Conservation (phyloP, 805 yeast species). For the Priceomyces haplophilus region DNA sequence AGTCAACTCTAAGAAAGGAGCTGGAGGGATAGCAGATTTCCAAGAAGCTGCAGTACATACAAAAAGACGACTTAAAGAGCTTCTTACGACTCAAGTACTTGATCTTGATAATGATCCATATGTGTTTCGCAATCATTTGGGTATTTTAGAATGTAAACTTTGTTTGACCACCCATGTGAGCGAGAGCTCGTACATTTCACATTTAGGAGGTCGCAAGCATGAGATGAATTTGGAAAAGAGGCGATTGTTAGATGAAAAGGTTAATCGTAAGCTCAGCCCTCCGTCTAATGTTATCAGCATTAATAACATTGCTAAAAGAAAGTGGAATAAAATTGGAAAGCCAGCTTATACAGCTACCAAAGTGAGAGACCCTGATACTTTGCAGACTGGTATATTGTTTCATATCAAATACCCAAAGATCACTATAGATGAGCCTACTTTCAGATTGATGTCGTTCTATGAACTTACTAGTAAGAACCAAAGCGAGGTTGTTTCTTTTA, state of each 20-base stretch:
- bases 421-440: slow-evolving; percentile 53
- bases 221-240: slow-evolving; percentile 68
- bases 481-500: slow-evolving; percentile 26
- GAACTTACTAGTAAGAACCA: slow-evolving; percentile 53
- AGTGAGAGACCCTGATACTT: slow-evolving; percentile 58
- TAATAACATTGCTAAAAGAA: slow-evolving; percentile 42
- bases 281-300: slow-evolving; percentile 20
- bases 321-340: slow-evolving; percentile 60
- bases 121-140: slow-evolving; percentile 78
- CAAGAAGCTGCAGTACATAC: slow-evolving; percentile 69
- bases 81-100: slow-evolving; percentile 49
- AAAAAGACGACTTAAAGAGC: slow-evolving; percentile 62
- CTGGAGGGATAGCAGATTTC: slow-evolving; percentile 82
- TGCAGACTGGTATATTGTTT: slow-evolving; percentile 62
- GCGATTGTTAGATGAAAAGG: slow-evolving; percentile 32
- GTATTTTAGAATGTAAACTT: slow-evolving; percentile 76
- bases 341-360: slow-evolving; percentile 72
- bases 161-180: slow-evolving; percentile 81
- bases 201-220: slow-evolving; percentile 82
- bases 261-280: slow-evolving; percentile 20
- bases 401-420: slow-evolving; percentile 56
- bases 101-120: slow-evolving; percentile 73
- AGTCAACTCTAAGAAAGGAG: slow-evolving; percentile 87
- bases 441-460: slow-evolving; percentile 72
- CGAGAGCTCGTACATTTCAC: slow-evolving; percentile 79